Base-by-base conservation (phyloP, 176 grass and related monocot species). In the Oryza brachyantha region DNA sequence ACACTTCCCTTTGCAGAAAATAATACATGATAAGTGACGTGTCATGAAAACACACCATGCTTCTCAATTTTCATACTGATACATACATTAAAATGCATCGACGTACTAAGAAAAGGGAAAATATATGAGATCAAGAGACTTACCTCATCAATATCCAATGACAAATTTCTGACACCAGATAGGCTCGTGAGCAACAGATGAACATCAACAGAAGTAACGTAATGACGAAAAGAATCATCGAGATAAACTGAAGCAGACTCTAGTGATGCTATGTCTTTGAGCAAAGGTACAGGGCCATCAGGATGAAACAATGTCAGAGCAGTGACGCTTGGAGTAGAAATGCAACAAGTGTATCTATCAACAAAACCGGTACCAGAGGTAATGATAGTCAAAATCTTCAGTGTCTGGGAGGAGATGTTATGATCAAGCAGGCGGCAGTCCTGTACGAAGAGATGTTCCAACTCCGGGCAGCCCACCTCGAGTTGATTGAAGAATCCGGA, bases 251-350 rank as follows among this genome's bases (percentile, higher is more conserved):
- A 75, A 3, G 70, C 77, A 22, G 37, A 75, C 62, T 13, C 5
- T 37, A 86, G 39, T 32, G 83, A 84, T 55, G 1, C 8, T 32
- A 72, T 64, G 41, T 84, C 63, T 7, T 29, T 52, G 13, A 72
- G 57, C 16, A 24, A 63, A 40, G 74, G 74, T 63, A 86, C 3
- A 34, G 0, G 29, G 29, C 7, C 11, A 0, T 0, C 45, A 48
- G 45, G 45, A 48, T 5, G 0, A 19, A 16, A 5, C 14, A 40
- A 79, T 0, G 5, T 0, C 7, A 84, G 19, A 19, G 26, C 7
- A 24, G 59, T 38, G 10, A 72, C 66, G 26, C 42, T 84, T 24
- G 77, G 66, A n/a, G 46, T 28, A 2, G 40, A 78, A 64, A 84
- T 64, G 54, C 32, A 54, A n/a, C 0, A 3, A 4, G 4, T 22